Percentiles rank a stretch among this genome's conserved stretches.
Conservation (phyloP, 192 early-diverging fungal species). For the Neocallimastix lanati region DNA sequence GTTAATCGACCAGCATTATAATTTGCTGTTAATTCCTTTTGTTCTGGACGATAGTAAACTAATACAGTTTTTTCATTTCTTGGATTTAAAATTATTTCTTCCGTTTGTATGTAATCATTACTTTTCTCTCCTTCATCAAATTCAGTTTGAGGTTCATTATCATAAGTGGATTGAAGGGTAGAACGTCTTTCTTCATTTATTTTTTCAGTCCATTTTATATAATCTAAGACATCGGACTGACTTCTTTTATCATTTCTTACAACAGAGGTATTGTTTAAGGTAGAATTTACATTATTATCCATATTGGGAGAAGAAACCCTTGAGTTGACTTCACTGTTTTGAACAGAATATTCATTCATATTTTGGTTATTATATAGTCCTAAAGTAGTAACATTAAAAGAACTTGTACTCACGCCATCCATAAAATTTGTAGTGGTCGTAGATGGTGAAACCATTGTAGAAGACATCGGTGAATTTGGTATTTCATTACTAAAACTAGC, state of each 20-base stretch:
- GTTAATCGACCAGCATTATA: conserved; percentile 54
- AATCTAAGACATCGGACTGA: not conserved
- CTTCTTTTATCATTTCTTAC: not conserved
- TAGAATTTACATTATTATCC: not conserved
- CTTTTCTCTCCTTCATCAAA: not conserved
- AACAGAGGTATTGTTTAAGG: not conserved
- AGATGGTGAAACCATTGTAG: conserved; percentile 4
- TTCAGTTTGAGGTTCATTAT: not conserved
- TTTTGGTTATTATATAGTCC: not conserved
- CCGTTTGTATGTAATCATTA: conserved; percentile 34
- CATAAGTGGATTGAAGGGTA: not conserved
- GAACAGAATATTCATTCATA: not conserved
- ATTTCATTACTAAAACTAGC: not conserved
- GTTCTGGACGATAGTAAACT: conserved; percentile 60
- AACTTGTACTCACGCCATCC: not conserved
- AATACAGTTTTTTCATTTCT: conserved; percentile 65
- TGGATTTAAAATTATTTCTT: conserved; percentile 70
- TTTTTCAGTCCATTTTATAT: not conserved
- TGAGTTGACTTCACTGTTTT: not conserved
- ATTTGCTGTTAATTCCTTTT: conserved; percentile 36
- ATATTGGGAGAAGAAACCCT: not conserved
- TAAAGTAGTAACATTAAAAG: not conserved
- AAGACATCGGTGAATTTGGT: not conserved
- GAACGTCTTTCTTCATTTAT: not conserved
- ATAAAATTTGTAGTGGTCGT: not conserved